Percentiles rank a stretch among this genome's conserved stretches.
phyloP scores from a whole-genome alignment of 306 rosid species.

The Geum urbanum region DNA sequence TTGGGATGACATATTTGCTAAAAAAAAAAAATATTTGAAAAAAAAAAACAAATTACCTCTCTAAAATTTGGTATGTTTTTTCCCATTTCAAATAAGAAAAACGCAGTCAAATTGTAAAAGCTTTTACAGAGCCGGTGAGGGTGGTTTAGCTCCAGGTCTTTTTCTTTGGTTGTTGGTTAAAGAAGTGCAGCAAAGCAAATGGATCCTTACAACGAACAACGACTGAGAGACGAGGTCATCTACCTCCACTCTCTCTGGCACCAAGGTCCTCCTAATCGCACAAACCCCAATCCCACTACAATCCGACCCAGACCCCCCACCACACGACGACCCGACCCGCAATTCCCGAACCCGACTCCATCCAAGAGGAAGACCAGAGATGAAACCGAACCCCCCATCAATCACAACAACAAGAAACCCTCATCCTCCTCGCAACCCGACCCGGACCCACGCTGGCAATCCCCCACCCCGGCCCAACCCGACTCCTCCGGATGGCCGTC shows the following conservation, averaged over 20 bases:
- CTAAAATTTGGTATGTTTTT: too few species aligned
- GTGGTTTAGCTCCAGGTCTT: too few species aligned
- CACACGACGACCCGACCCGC: not conserved
- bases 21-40: too few species aligned
- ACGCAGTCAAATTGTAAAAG: too few species aligned
- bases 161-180: too few species aligned
- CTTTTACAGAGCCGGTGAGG: too few species aligned
- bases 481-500: slow-evolving; percentile 13
- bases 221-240: slow-evolving; percentile 46
- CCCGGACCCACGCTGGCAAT: slow-evolving; percentile 40
- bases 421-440: slow-evolving; percentile 5
- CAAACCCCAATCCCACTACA: slow-evolving; percentile 19
- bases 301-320: not conserved
- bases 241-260: slow-evolving; percentile 68
- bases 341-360: not conserved
- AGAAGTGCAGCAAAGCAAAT: not conserved
- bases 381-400: too few species aligned
- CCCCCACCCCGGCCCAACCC: slow-evolving; percentile 5
- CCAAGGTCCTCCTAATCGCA: slow-evolving; percentile 46
- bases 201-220: slow-evolving; percentile 44
- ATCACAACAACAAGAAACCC: slow-evolving; percentile 14
- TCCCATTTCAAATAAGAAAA: too few species aligned
- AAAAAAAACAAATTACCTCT: too few species aligned
- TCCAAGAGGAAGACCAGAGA: slow-evolving; percentile 2
- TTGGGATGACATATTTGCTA: too few species aligned